Percentiles rank a stretch among this genome's conserved stretches.
Conservation (phyloP, 176 grass and related monocot genomes). For the Tuctoria greenei region DNA sequence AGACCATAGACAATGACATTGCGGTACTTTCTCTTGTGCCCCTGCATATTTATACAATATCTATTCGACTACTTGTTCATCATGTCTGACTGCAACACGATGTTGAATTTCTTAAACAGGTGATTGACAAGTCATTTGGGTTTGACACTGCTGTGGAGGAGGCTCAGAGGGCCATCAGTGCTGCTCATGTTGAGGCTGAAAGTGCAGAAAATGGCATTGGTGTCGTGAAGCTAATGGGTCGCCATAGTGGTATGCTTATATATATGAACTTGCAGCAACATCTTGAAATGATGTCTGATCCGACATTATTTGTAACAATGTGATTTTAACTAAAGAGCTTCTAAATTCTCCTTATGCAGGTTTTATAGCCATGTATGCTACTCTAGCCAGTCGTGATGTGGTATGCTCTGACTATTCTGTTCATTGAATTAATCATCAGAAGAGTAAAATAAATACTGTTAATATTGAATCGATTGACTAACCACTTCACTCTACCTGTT, state of each 20-base stretch:
- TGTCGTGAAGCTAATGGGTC: slow-evolving; percentile 94
- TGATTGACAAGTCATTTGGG: slow-evolving; percentile 97
- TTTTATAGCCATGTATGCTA: slow-evolving; percentile 95
- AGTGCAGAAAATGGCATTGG: slow-evolving; percentile 98
- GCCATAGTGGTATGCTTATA: slow-evolving; percentile 73
- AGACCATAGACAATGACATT: slow-evolving; percentile 99
- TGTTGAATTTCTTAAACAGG: slow-evolving; percentile 46
- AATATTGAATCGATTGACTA: slow-evolving; percentile 10
- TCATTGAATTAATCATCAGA: neutral
- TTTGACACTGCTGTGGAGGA: slow-evolving; percentile 98
- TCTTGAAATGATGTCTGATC: neutral
- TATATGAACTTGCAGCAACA: slow-evolving; percentile 8
- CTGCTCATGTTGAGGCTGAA: slow-evolving; percentile 88
- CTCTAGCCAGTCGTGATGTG: slow-evolving; percentile 96
- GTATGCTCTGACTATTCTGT: slow-evolving; percentile 40
- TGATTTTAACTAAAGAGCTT: slow-evolving; percentile 24
- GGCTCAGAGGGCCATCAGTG: slow-evolving; percentile 89
- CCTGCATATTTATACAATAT: neutral
- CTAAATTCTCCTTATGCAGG: slow-evolving; percentile 48
- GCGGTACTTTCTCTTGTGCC: slow-evolving; percentile 52
- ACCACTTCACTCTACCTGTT: slow-evolving; percentile 21
- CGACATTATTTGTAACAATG: neutral
- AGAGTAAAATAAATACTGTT: neutral
- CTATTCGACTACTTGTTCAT: neutral
- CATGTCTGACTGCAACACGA: slow-evolving; percentile 4